Conservation (phyloP, 805 yeast genomes). For the Peterozyma xylosa region DNA sequence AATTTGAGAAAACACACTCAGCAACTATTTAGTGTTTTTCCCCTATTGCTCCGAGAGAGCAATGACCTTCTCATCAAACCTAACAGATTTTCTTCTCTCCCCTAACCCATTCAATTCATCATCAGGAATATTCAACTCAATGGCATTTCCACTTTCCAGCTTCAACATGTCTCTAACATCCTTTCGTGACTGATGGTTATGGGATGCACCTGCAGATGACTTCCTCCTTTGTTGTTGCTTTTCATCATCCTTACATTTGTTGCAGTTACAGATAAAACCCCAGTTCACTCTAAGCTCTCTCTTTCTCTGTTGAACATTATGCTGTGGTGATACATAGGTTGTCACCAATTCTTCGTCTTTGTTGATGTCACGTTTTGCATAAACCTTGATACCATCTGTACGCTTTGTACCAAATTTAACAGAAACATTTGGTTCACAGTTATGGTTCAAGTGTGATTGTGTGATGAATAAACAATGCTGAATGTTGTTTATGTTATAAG, state of each 20-base stretch:
- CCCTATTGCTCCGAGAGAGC: slow-evolving; percentile 32
- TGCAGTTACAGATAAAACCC: slow-evolving; percentile 72
- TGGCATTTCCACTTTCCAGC: slow-evolving; percentile 29
- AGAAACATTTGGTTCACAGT: slow-evolving; percentile 64
- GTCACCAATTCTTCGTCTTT: slow-evolving; percentile 64
- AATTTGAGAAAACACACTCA: slow-evolving; percentile 5
- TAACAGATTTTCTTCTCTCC: slow-evolving; percentile 54
- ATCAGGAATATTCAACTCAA: slow-evolving; percentile 41
- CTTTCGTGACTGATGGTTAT: slow-evolving; percentile 14
- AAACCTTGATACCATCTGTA: slow-evolving; percentile 49
- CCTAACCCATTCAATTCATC: slow-evolving; percentile 16
- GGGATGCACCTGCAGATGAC: slow-evolving; percentile 23
- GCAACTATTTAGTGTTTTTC: neutral
- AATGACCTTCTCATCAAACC: slow-evolving; percentile 56
- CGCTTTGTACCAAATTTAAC: slow-evolving; percentile 36
- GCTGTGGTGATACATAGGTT: slow-evolving; percentile 62
- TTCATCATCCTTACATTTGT: slow-evolving; percentile 54
- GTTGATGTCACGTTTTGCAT: slow-evolving; percentile 49
- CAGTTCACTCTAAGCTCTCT: slow-evolving; percentile 62
- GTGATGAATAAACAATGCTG: slow-evolving; percentile 53
- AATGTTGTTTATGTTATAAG: slow-evolving; percentile 67
- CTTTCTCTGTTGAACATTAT: slow-evolving; percentile 55
- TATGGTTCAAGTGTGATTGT: slow-evolving; percentile 71
- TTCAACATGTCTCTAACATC: slow-evolving; percentile 42
- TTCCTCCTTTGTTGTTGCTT: slow-evolving; percentile 36